Conservation (phyloP, 2,329 filamentous ascomycete genomes). For the Ascochyta koolunga region DNA sequence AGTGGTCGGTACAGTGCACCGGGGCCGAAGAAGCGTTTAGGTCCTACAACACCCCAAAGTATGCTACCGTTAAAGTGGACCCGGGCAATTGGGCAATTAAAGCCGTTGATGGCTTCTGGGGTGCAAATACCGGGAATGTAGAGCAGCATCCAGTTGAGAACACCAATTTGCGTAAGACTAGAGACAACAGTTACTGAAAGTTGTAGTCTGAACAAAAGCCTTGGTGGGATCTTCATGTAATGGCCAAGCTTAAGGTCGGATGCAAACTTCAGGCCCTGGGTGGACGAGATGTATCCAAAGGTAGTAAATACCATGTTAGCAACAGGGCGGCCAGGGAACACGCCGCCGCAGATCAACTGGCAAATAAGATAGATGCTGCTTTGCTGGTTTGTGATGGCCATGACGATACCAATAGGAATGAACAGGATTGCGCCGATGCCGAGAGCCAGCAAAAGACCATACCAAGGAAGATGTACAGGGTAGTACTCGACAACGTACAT, state of each 20-base stretch:
- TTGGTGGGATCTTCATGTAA: constrained; percentile 85
- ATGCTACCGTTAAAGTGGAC: constrained; percentile 92
- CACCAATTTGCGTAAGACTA: constrained; percentile 79
- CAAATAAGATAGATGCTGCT: constrained; percentile 86
- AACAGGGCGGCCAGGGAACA: constrained; percentile 84
- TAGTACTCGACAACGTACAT: constrained; percentile 83
- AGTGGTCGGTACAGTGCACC: constrained; percentile 75
- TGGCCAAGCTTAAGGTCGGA: constrained; percentile 86
- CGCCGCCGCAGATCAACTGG: constrained; percentile 79
- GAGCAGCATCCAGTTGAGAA: constrained; percentile 88
- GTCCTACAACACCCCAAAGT: constrained; percentile 87
- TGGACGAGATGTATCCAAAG: constrained; percentile 87
- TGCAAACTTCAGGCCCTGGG: constrained; percentile 87
- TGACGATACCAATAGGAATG: constrained; percentile 89
- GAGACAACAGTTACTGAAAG: constrained; percentile 77
- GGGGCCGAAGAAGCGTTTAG: constrained; percentile 79
- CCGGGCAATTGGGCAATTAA: constrained; percentile 84
- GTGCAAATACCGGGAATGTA: constrained; percentile 81
- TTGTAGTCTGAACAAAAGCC: constrained; percentile 79
- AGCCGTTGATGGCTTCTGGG: constrained; percentile 78
- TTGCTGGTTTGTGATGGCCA: constrained; percentile 91
- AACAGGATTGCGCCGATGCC: constrained; percentile 81
- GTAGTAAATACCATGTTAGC: constrained; percentile 95
- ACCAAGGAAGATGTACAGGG: constrained; percentile 84
- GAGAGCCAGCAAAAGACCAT: constrained; percentile 79